Base-by-base conservation (phyloP, 2,329 filamentous ascomycete genomes). In the Penicillium sp. region DNA sequence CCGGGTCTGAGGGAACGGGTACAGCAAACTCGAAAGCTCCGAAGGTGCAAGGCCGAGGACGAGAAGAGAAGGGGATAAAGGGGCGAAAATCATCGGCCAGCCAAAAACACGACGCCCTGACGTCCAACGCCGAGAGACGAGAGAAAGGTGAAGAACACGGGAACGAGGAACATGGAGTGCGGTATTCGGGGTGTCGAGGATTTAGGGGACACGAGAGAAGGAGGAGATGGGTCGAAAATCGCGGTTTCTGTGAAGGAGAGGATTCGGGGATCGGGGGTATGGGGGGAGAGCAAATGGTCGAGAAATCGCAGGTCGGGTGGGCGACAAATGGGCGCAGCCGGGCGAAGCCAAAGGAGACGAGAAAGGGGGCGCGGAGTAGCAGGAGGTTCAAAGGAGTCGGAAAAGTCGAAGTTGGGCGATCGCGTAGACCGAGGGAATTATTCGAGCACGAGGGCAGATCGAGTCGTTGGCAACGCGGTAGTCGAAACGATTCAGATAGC, bases 121-220 rank as follows among this genome's bases (percentile, higher is more conserved):
- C 67, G 62, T 68, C 69, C 68, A 71, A 71, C 69, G 67, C 69
- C 68, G 60, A 65, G 60, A 66, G 65, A 70, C 65, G 66, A 67
- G 57, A 57, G 58, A 61, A 33, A 46, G 46, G 42, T 45, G 59
- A 54, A 61, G 66, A 63, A 59, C 56, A 56, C 56, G 53, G 47
- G 39, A 45, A 24, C 16, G 28, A 52, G 56, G 53, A 59, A 41
- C 23, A 46, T 33, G 41, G 39, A 36, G 31, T 38, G 31, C 33
- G 41, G n/a, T 15, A 23, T 15, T 28, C 24, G 13, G 23, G 42
- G 42, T 16, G 24, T 28, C 9, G 21, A 23, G 28, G 12, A 15
- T 43, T 47, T 21, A 41, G 47, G 38, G 42, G 43, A 54, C 34
- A 33, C 34, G 52, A 50, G 54, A 57, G 52, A 45, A 42, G 53